phyloP scores from a whole-genome alignment of 23 red algal genomes.

The Gracilaria domingensis region DNA sequence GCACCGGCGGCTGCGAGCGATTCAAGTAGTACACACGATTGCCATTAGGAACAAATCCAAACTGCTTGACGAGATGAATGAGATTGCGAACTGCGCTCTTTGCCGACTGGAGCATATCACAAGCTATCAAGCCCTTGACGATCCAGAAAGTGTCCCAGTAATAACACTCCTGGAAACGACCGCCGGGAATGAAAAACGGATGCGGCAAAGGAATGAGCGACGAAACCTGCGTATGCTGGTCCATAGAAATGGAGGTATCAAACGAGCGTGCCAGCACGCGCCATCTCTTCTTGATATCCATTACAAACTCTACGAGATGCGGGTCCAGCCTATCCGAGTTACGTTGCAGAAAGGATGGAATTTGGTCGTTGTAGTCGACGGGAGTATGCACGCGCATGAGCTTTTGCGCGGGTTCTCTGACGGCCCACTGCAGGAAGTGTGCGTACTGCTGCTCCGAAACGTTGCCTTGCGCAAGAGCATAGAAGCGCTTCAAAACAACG shows the following conservation, averaged over 20 bases:
- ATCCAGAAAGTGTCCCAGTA: constrained; percentile 98
- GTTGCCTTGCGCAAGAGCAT: not conserved
- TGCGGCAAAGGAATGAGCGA: constrained; percentile 72
- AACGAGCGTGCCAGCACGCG: constrained; percentile 19
- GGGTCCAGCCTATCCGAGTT: not conserved
- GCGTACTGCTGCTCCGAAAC: constrained; percentile 21
- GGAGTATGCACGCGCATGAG: not conserved
- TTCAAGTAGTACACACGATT: constrained; percentile 93
- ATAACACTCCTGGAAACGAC: constrained; percentile 95
- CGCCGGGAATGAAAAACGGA: constrained; percentile 90
- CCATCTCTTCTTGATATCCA: constrained; percentile 51
- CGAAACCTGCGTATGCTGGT: not conserved
- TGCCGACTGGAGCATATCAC: constrained; percentile 79
- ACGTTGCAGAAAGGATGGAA: constrained; percentile 28
- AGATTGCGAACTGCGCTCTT: constrained; percentile 78
- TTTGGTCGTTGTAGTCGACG: constrained; percentile 15
- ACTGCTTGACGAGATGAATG: constrained; percentile 66
- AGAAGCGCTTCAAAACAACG: not conserved
- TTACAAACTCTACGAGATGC: constrained; percentile 13
- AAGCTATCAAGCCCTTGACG: constrained; percentile 78
- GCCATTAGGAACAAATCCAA: constrained; percentile 96
- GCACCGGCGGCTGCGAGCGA: constrained; percentile 88
- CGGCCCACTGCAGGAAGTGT: constrained; percentile 19
- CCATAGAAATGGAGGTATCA: no score
- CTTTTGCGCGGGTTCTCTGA: not conserved